Percentiles rank a stretch among this genome's conserved stretches.
phyloP scores from a whole-genome alignment of 164 flowering plant genomes.

The Magnolia officinalis region DNA sequence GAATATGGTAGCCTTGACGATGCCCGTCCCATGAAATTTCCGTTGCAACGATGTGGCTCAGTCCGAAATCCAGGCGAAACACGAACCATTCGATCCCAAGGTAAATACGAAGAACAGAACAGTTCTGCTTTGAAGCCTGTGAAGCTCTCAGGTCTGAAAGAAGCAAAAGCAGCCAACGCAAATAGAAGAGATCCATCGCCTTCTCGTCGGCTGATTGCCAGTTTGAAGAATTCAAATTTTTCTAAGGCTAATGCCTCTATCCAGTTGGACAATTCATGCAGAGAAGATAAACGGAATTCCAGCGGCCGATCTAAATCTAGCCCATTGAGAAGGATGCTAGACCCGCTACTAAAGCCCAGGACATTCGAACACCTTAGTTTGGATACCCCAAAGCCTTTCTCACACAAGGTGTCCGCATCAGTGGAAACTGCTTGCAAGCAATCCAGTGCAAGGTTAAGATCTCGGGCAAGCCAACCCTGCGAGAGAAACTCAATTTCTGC shows the following conservation, averaged over 20 bases:
- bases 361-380: constrained; percentile 15
- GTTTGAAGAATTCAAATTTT: no score
- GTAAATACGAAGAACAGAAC: no score
- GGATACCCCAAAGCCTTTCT: constrained; percentile 6
- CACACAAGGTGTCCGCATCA: not conserved
- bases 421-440: constrained; percentile 5
- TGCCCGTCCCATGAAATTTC: not conserved
- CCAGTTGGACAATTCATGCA: constrained; percentile 21
- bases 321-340: constrained; percentile 76
- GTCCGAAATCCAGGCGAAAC: no score
- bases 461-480: constrained; percentile 6
- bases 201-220: no score
- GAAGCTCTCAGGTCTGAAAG: no score
- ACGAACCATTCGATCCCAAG: no score
- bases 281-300: constrained; percentile 24
- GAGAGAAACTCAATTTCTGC: constrained; percentile 26
- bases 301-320: constrained; percentile 53
- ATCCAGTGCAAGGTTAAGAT: not conserved
- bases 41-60: no score
- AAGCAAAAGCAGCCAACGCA: no score
- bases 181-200: no score
- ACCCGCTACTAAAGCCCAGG: constrained; percentile 59
- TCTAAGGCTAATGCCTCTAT: constrained; percentile 7
- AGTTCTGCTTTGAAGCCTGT: no score
- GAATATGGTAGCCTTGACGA: not conserved